These are phyloP conservation scores for Azolla pinnata DNA, from an alignment of 75 land plant species.

Conservation along the genomic window DNA sequence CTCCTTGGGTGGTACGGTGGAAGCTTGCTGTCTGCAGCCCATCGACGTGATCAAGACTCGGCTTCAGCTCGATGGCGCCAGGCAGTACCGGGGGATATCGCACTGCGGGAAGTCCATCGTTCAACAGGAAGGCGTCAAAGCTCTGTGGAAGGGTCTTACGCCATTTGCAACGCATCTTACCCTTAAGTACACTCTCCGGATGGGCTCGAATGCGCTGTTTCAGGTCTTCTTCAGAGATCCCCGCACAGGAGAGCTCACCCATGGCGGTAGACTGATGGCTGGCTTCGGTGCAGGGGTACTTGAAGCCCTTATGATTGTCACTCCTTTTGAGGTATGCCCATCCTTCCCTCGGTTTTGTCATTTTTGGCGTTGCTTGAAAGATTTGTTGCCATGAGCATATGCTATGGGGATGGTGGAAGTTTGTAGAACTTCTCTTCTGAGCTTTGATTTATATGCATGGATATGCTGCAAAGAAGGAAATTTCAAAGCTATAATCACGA, in stretches of 20 bases:
- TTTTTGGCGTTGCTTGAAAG: too few relatives aligned
- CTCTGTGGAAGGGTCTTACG: conserved; percentile 95
- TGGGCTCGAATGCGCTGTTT: conserved; percentile 87
- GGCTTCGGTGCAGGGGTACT: conserved; percentile 94
- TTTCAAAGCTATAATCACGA: too few relatives aligned
- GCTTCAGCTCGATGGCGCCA: conserved; percentile 68
- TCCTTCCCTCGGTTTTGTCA: too few relatives aligned
- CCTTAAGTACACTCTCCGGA: conserved; percentile 80
- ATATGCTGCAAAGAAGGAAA: too few relatives aligned
- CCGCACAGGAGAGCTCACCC: conserved; percentile 50
- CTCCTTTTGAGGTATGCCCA: conserved; percentile 83
- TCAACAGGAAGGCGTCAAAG: conserved; percentile 62
- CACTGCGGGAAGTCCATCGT: conserved; percentile 64
- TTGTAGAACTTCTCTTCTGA: too few relatives aligned
- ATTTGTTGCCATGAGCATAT: too few relatives aligned
- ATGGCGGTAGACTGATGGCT: conserved; percentile 36
- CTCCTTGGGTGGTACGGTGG: conserved; percentile 80
- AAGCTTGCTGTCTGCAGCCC: conserved; percentile 90
- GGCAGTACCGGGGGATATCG: conserved; percentile 63
- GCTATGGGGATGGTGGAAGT: too few relatives aligned
- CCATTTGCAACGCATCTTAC: conserved; percentile 96
- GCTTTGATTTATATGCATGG: too few relatives aligned
- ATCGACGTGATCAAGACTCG: conserved; percentile 93
- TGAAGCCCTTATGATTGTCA: conserved; percentile 85
- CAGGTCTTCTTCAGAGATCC: conserved; percentile 60